These are phyloP conservation scores for Dichotomocladium elegans DNA, from an alignment of 371 early-diverging fungal genomes.

Conservation along the genomic window DNA sequence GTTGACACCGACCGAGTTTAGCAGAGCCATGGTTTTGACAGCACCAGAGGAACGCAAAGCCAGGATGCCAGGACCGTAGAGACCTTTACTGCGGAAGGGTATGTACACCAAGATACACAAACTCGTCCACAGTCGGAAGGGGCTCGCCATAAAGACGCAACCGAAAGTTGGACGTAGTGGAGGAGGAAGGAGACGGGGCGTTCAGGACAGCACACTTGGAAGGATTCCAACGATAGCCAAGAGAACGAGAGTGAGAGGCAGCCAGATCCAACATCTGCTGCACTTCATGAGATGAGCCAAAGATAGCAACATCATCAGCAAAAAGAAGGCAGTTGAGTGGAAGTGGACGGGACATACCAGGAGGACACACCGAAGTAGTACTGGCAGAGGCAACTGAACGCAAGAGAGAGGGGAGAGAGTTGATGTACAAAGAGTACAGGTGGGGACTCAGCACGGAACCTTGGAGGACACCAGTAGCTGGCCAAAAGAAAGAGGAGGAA, in stretches of 20 bases:
- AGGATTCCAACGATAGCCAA: constrained; percentile 22
- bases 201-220: constrained; percentile 20
- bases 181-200: background rate
- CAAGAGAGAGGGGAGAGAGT: constrained; percentile 14
- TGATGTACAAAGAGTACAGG: constrained; percentile 24
- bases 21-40: constrained; percentile 3
- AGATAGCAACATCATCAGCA: constrained; percentile 29
- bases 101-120: constrained; percentile 5
- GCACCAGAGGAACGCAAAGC: too few relatives aligned
- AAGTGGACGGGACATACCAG: too few relatives aligned
- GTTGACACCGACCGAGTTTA: constrained; percentile 4
- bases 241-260: constrained; percentile 4
- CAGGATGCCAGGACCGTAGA: too few relatives aligned
- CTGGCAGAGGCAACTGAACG: constrained; percentile 4
- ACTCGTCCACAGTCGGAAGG: background rate
- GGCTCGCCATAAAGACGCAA: background rate
- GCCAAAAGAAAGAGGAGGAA: background rate
- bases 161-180: background rate
- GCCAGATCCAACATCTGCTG: background rate
- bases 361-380: too few relatives aligned
- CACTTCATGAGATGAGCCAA: constrained; percentile 10
- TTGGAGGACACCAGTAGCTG: constrained; percentile 15
- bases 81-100: background rate
- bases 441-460: constrained; percentile 19
- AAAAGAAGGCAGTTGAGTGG: constrained; percentile 16